Evolutionary conservation across 2,329 filamentous ascomycete genomes (phyloP).

Genomic region (Phialocephala subalpina): DNA sequence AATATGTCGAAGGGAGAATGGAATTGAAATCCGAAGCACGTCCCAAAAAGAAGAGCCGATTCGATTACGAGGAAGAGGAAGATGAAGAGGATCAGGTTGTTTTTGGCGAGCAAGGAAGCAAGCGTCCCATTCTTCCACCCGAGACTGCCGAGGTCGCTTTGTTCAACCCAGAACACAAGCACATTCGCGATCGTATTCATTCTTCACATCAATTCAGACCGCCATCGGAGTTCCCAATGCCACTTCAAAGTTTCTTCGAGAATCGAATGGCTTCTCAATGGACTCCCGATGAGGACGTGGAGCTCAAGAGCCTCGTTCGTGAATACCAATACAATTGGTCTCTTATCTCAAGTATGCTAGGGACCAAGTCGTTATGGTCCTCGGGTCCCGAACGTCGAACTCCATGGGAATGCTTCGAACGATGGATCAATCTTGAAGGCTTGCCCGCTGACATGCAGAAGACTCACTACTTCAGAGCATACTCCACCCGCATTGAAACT

Average conservation of each 20-base stretch:
- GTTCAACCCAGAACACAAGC: conserved; percentile 89
- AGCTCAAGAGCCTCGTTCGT: conserved; percentile 82
- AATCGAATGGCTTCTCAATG: conserved; percentile 87
- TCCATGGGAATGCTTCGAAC: conserved; percentile 98
- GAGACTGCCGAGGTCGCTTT: conserved; percentile 82
- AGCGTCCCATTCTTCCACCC: conserved; percentile 62
- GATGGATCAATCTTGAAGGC: conserved; percentile 92
- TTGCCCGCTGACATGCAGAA: conserved; percentile 93
- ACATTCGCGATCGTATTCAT: conserved; percentile 88
- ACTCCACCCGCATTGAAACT: conserved; percentile 66
- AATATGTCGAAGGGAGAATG: conserved; percentile 84
- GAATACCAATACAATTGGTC: conserved; percentile 99
- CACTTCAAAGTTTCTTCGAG: conserved; percentile 89
- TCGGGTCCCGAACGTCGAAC: conserved; percentile 90
- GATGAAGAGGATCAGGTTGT: conserved; percentile 63
- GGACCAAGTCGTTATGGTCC: conserved; percentile 77
- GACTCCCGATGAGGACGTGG: conserved; percentile 90
- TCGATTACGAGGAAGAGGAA: conserved; percentile 78
- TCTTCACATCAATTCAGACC: conserved; percentile 93
- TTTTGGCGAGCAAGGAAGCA: conserved; percentile 35
- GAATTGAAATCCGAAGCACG: conserved; percentile 71
- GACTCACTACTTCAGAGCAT: conserved; percentile 89
- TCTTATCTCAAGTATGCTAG: conserved; percentile 83
- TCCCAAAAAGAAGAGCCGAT: conserved; percentile 82
- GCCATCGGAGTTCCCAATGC: conserved; percentile 91